Percentiles rank a stretch among this genome's conserved stretches.
phyloP scores from a whole-genome alignment of 2,329 filamentous ascomycete species.

The Alternaria viburni region DNA sequence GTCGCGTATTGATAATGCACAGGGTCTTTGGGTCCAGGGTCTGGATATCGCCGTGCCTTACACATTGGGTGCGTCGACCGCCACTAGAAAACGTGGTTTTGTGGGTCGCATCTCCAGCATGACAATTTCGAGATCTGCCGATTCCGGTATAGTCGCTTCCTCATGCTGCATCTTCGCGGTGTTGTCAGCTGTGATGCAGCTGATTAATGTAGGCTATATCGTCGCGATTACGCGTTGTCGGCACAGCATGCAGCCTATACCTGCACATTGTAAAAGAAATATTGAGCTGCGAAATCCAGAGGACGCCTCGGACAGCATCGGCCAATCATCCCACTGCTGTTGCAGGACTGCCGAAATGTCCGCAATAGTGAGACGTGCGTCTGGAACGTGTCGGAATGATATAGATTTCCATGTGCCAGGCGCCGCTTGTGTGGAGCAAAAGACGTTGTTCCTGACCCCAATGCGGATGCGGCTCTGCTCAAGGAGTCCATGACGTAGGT shows the following conservation, averaged over 20 bases:
- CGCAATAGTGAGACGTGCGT: not conserved
- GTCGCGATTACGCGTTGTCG: not conserved
- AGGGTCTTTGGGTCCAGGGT: constrained; percentile 18
- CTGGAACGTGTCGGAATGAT: not conserved
- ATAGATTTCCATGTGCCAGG: constrained; percentile 2
- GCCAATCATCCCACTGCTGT: not conserved
- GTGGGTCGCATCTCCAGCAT: constrained; percentile 4
- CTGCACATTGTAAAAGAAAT: not conserved
- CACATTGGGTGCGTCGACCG: constrained; percentile 16
- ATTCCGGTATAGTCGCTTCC: not conserved
- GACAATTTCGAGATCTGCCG: not conserved
- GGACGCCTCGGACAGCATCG: not conserved
- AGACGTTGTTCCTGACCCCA: not conserved
- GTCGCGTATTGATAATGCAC: constrained; percentile 23
- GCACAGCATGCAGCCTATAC: not conserved
- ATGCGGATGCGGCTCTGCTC: not conserved
- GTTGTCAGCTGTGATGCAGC: not conserved
- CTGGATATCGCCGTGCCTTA: constrained; percentile 12
- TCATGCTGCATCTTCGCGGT: not conserved
- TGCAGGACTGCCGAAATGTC: not conserved
- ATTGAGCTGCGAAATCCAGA: not conserved
- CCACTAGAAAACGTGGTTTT: constrained; percentile 15
- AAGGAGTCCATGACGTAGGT: not conserved
- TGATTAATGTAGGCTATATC: not conserved
- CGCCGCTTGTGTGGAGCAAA: not conserved